Conservation (phyloP, 768 basidiomycete species). For the Tricholoma sp. region DNA sequence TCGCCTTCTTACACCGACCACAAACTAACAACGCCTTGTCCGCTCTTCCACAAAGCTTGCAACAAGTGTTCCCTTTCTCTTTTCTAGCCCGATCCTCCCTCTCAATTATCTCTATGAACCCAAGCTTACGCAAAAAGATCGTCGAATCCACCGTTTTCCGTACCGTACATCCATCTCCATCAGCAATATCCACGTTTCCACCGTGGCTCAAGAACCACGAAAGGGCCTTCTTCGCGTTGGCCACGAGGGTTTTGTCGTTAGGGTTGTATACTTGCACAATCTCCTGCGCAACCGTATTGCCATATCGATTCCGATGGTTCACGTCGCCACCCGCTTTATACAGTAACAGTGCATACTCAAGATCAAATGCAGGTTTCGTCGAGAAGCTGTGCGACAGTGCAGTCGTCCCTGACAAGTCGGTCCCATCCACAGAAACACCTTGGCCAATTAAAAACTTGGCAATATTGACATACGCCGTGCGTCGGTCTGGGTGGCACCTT, state of each 20-base stretch:
- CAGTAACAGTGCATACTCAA: slow-evolving; percentile 37
- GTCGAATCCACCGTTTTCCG: slow-evolving; percentile 13
- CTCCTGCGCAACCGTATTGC: slow-evolving; percentile 35
- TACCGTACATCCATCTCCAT: slow-evolving; percentile 30
- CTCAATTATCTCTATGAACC: slow-evolving; percentile 15
- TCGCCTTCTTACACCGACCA: slow-evolving; percentile 28
- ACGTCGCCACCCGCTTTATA: slow-evolving; percentile 38
- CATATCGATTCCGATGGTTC: slow-evolving; percentile 35
- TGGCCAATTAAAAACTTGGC: slow-evolving; percentile 28
- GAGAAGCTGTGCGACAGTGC: slow-evolving; percentile 36
- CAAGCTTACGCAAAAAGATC: not conserved
- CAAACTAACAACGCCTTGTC: slow-evolving; percentile 24
- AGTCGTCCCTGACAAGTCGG: slow-evolving; percentile 35
- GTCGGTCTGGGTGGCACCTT: slow-evolving; percentile 18
- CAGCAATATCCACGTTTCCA: slow-evolving; percentile 36
- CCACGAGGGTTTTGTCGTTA: slow-evolving; percentile 14
- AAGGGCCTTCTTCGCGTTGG: slow-evolving; percentile 22
- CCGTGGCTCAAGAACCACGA: slow-evolving; percentile 37
- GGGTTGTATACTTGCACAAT: slow-evolving; percentile 25
- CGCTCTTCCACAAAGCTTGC: slow-evolving; percentile 30
- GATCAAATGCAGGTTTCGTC: slow-evolving; percentile 35
- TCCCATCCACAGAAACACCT: slow-evolving; percentile 32
- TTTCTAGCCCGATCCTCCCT: slow-evolving; percentile 28
- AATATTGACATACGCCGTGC: slow-evolving; percentile 21
- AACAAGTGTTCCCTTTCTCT: slow-evolving; percentile 20